phyloP scores from a whole-genome alignment of 176 grass and related monocot species.

The Tuctoria greenei region DNA sequence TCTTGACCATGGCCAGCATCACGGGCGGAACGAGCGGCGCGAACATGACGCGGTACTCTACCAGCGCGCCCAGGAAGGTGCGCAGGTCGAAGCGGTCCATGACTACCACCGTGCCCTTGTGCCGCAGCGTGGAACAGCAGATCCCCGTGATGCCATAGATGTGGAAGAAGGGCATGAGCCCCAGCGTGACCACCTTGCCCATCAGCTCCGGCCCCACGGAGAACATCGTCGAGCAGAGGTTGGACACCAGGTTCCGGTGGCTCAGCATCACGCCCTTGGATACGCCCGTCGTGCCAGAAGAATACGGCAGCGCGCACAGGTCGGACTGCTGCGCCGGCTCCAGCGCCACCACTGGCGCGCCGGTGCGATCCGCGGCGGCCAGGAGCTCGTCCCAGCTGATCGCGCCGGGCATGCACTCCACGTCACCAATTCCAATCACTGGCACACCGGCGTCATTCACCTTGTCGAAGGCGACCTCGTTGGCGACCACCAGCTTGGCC shows the following conservation, averaged over 20 bases:
- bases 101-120: conserved; percentile 86
- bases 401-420: conserved; percentile 12
- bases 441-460: conserved; percentile 63
- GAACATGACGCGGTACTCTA: conserved; percentile 64
- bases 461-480: conserved; percentile 62
- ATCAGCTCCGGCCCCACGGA: conserved; percentile 29
- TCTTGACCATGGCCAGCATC: conserved; percentile 90
- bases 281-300: conserved; percentile 76
- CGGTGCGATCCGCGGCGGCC: conserved; percentile 48
- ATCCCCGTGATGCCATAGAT: conserved; percentile 94
- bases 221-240: conserved; percentile 70
- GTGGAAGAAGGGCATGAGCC: conserved; percentile 92
- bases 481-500: conserved; percentile 59
- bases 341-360: conserved; percentile 33
- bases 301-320: conserved; percentile 82
- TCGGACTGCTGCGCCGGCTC: conserved; percentile 46
- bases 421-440: conserved; percentile 46
- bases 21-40: conserved; percentile 73
- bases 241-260: conserved; percentile 87
- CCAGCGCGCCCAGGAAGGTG: conserved; percentile 55
- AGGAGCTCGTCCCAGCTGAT: conserved; percentile 77
- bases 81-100: conserved; percentile 81
- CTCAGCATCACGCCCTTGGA: conserved; percentile 93
- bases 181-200: conserved; percentile 51
- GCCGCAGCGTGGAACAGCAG: conserved; percentile 69